A percentile compares a stretch with the other conserved stretches of the same genome.
phyloP scores from a whole-genome alignment of 495 filamentous ascomycete genomes.

The Tuber microsphaerosporum region DNA sequence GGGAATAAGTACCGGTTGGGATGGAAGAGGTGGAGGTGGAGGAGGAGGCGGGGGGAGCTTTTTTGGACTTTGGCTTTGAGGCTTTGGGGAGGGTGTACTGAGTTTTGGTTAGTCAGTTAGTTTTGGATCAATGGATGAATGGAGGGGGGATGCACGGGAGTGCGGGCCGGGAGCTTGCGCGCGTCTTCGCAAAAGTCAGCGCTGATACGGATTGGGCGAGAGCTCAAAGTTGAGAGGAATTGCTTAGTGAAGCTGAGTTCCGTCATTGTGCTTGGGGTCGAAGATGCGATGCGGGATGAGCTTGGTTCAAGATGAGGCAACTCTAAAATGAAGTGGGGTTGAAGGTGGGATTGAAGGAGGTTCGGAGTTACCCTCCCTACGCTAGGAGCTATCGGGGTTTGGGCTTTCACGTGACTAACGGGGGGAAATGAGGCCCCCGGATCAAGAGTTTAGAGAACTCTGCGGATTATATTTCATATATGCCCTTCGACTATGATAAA shows the following conservation, averaged over 20 bases:
- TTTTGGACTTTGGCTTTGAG: slow-evolving; percentile 30
- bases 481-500: background rate
- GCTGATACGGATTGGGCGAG: slow-evolving; percentile 65
- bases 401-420: slow-evolving; percentile 13
- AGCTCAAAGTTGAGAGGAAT: slow-evolving; percentile 72
- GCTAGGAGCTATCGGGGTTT: background rate
- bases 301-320: background rate
- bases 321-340: slow-evolving; percentile 3
- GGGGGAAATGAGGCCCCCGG: background rate
- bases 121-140: background rate
- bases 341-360: slow-evolving; percentile 6
- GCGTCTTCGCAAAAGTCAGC: slow-evolving; percentile 82
- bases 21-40: slow-evolving; percentile 48
- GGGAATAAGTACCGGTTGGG: slow-evolving; percentile 47
- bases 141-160: slow-evolving; percentile 52
- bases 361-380: slow-evolving; percentile 27
- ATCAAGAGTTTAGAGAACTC: background rate
- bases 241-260: slow-evolving; percentile 75
- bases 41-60: slow-evolving; percentile 38
- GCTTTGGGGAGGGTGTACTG: slow-evolving; percentile 50
- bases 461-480: background rate
- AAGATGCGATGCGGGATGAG: slow-evolving; percentile 11
- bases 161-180: slow-evolving; percentile 59
- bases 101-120: slow-evolving; percentile 20
- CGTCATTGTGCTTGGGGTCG: slow-evolving; percentile 53